Base-by-base conservation (phyloP, 2,329 filamentous ascomycete species). In the Diplocarpon mali region DNA sequence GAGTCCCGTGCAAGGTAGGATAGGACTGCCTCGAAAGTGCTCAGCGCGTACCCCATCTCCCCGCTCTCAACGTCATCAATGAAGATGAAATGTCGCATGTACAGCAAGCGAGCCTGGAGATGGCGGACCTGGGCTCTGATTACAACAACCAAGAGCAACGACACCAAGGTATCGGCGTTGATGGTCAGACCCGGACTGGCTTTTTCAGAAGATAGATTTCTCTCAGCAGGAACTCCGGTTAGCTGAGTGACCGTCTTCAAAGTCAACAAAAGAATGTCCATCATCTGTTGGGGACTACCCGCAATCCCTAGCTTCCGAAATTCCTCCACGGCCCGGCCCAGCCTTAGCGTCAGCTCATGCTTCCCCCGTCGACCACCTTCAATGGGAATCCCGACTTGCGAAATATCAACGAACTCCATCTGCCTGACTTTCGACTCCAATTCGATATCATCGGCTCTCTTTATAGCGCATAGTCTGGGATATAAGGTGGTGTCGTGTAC, bases 1-100 rank as follows among this genome's bases (percentile, higher is more conserved):
- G 90, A 94, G 60, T 94, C 89, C 49, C 80, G 76, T 8, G 81
- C 76, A 2, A 98, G 75, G 61, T 98, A 96, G 1, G 86, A 80
- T 29, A 98, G 65, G 0, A 98, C 92, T 6, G 88, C 92, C 63
- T 98, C 92, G 48, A 96, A 86, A 0, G 92, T 98, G 64, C 90
- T 96, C 40, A 98, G 65, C 0, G 90, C 89, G 64, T 98, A 98
- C 8, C 92, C 92, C 70, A 93, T 83, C 65, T 98, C 92, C 39
- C 92, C 92, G 49, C 80, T 93, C 54, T 98, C 92, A 8, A 98
- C 88, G 65, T 98, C 92, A 56, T 96, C 92, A 40, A 95, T 89
- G 64, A 95, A 98, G 54, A 95, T 92, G 60, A 95, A 98, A 58
- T 94, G 87, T 35, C 90, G 84, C 73, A 96, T 95, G 62, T 96